Base-by-base conservation (phyloP, 2,329 filamentous ascomycete genomes). In the Amesomyces nigricolor region DNA sequence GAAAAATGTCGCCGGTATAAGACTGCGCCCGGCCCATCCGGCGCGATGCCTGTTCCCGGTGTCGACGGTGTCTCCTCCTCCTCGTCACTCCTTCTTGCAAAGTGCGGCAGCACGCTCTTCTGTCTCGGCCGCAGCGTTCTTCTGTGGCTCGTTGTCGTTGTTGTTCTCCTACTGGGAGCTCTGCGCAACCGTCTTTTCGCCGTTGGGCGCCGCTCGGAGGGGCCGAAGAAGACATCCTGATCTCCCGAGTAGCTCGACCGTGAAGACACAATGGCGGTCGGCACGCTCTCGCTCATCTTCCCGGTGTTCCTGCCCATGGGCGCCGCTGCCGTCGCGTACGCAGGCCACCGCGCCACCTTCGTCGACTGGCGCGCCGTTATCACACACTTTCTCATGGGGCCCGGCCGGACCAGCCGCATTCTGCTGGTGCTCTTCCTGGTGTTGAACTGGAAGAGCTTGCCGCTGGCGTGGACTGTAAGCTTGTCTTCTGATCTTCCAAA, bases 391-490 rank as follows among this genome's bases (percentile, higher is more conserved):
- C 68, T 79, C 57, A 80, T 76, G 0, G 80, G 79, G 0, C 79
- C 80, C 0, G 80, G 79, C 2, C 72, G 78, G 51, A 76, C 72
- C 5, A 79, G 75, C 60, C 76, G 80, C 4, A 73, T 83, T 54
- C 51, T 80, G 54, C 68, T 81, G 56, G 63, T 86, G 13, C 49
- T 80, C 11, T 80, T 87, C 54, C 74, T 81, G 11, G 47, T 86
- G 7, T 63, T 81, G 43, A 92, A 91, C 69, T 75, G 86, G 72
- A 92, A 92, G 77, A 87, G 79, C 58, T 66, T 91, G 58, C 88
- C 88, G 0, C 78, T 89, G 42, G 80, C 82, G 9, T 92, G 88
- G 88, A 89, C 89, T 62, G 85, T 88, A 78, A 53, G 83, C 71
- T 19, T 35, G 5, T 14, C 45, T 49, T 29, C 9, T 29, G 26